A percentile compares a stretch with the other conserved stretches of the same genome.
Conservation (phyloP, 208 protist genomes). For the Acanthamoeba lenticulata region DNA sequence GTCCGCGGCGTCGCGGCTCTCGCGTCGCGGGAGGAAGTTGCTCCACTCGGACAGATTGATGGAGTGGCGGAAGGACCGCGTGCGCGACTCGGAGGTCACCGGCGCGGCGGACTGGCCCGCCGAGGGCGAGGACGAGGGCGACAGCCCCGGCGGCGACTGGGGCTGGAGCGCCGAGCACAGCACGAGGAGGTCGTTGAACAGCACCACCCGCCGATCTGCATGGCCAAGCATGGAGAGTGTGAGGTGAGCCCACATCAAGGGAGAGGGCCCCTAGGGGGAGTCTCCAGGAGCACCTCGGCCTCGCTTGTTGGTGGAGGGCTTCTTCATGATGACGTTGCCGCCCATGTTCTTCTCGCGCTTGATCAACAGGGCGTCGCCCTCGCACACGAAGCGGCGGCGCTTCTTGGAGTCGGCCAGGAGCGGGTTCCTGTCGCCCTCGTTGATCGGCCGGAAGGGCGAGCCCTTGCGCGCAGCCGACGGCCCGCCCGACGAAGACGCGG, state of each 20-base stretch:
- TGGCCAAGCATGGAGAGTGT: not conserved
- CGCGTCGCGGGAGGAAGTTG: conserved; percentile 23
- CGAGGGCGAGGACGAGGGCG: not conserved
- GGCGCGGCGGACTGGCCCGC: not conserved
- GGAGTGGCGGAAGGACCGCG: conserved; percentile 26
- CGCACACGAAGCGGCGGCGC: not conserved
- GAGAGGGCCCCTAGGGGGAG: not conserved
- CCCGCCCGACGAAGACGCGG: not conserved
- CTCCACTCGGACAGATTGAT: conserved; percentile 51
- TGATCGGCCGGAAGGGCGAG: conserved; percentile 15
- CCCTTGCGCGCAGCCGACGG: not conserved
- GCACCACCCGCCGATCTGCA: not conserved
- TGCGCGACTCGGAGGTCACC: not conserved
- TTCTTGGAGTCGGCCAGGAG: conserved; percentile 48
- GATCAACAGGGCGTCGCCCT: conserved; percentile 10
- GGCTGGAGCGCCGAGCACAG: not conserved
- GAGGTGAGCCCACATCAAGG: not conserved
- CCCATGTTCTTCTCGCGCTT: conserved; percentile 47
- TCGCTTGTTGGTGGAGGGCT: not conserved
- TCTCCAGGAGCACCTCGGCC: not conserved
- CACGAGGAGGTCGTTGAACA: conserved; percentile 44
- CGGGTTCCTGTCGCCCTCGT: conserved; percentile 29
- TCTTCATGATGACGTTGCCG: conserved; percentile 59
- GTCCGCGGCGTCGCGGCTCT: not conserved
- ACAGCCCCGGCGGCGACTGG: not conserved